Evolutionary conservation across 352 stramenopile genomes (phyloP), one percentile per base, ranked within the genome.

Genomic region (Pythium angustatum): DNA sequence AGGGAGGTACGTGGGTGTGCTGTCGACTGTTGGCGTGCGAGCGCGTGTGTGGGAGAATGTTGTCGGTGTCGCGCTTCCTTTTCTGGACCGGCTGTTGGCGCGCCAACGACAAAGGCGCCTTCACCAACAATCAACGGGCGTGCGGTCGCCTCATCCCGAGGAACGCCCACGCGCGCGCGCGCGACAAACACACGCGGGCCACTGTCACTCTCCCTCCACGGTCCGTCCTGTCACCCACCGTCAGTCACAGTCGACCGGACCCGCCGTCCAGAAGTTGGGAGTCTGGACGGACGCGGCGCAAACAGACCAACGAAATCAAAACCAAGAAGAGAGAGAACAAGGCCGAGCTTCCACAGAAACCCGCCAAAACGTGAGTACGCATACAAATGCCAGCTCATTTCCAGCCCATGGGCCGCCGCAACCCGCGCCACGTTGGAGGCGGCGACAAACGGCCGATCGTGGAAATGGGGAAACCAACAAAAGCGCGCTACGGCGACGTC

Each of bases 41-140:
- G 26, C 28, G 38, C 34, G 60, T 7, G 28, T 22, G 17, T 34
- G 40, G 33, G 22, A 34, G 30, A 27, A 31, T 36, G 36, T 50
- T 64, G 45, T 49, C 44, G 58, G 58, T 49, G 58, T 21, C 44
- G 51, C 47, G 54, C 49, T 62, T 65, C 63, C 55, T 70, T 62
- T 70, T 61, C 49, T 70, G 56, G 62, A 69, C 63, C 63, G 63
- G 63, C 63, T 70, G 63, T 70, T 70, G 55, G 63, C 41, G 40
- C 38, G 36, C 50, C 52, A 41, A 62, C 58, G 19, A 34, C 63
- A 58, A 65, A 54, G 30, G 53, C 40, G 48, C 48, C 24, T 38
- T 48, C 52, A 36, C 49, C 57, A 59, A 59, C 52, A 59, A 59
- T 59, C 56, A 55, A 63, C 31, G 30, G 28, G 51, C 40, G n/a